Evolutionary conservation across 1,139 yeast species (phyloP), one percentile per base, ranked within the genome.

Genomic region (Yamadazyma buinensis): DNA sequence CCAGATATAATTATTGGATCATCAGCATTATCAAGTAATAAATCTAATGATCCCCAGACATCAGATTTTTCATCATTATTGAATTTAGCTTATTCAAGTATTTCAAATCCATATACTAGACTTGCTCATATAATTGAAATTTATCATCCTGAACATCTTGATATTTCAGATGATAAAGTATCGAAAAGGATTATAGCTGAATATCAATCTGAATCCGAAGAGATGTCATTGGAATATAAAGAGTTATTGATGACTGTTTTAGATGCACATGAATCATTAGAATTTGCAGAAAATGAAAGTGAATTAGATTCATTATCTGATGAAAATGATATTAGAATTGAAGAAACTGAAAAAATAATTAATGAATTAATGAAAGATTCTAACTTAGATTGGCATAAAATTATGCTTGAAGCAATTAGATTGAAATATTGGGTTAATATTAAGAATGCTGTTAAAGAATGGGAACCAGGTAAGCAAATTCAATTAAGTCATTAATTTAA

Each of bases 401-500:
- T 94, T 18, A 76, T 83, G 39, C 59, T 73, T 40, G 79, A 80
- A 40, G 83, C 95, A 1, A 76, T 87, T 20, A 73, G 75, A 43
- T 61, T 92, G 42, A 85, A 85, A 53, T 92, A 88, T 54, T 90
- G 96, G 95, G 73, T 72, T 32, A 88, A 85, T 52, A 78, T 90
- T 28, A 77, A 77, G 33, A 73, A 72, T 32, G 90, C 86, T 5
- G 73, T 88, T 30, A 77, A 75, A 46, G 90, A 85, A 34, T 83
- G 92, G 90, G 83, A 80, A 46, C 78, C 81, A 0, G 87, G 86
- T 25, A 75, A 76, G 51, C 77, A 81, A 4, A 76, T 81, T 3
- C 75, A 70, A 37, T 59, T 81, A 51, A 77, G 83, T 8, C 87
- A 81, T 53, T 80, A 29, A 24, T 9, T 4, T 6, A n/a, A 17